Evolutionary conservation across 108 stramenopile genomes (phyloP).

Genomic region (Nannochloropsis salina): DNA sequence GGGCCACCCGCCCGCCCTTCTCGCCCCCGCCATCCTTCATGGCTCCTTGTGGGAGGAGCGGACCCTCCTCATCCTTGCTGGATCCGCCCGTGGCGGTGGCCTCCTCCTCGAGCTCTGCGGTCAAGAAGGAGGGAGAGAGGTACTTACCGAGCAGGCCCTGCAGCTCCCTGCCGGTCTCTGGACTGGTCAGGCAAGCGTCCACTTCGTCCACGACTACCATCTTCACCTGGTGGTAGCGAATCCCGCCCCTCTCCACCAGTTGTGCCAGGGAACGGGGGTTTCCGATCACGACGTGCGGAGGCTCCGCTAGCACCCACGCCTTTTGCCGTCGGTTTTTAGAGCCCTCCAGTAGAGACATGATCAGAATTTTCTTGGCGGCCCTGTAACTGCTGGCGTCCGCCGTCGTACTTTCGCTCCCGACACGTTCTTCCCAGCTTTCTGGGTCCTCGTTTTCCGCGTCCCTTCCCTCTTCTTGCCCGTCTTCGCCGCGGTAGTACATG

Average conservation of each 20-base stretch:
- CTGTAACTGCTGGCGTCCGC: background rate
- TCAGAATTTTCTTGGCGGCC: conserved; percentile 49
- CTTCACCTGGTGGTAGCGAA: conserved; percentile 64
- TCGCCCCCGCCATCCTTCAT: background rate
- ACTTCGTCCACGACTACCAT: conserved; percentile 88
- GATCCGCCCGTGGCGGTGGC: conserved; percentile 15
- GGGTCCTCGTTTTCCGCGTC: background rate
- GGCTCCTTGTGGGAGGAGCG: background rate
- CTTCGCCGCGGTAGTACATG: conserved; percentile 1
- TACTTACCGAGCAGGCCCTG: conserved; percentile 69
- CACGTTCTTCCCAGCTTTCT: background rate
- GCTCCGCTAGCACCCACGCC: conserved; percentile 88
- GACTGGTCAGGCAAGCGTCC: conserved; percentile 41
- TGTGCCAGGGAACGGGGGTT: conserved; percentile 68
- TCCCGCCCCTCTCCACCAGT: conserved; percentile 68
- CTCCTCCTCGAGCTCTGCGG: conserved; percentile 34
- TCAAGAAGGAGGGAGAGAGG: conserved; percentile 63
- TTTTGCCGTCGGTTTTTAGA: conserved; percentile 62
- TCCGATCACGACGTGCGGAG: conserved; percentile 77
- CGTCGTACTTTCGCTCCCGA: background rate
- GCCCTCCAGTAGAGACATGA: conserved; percentile 86
- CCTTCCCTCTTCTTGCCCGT: background rate
- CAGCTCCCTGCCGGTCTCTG: conserved; percentile 54
- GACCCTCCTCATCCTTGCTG: background rate
- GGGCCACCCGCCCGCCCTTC: background rate